Conservation (phyloP, 176 grass and related monocot species). For the Tuctoria greenei region DNA sequence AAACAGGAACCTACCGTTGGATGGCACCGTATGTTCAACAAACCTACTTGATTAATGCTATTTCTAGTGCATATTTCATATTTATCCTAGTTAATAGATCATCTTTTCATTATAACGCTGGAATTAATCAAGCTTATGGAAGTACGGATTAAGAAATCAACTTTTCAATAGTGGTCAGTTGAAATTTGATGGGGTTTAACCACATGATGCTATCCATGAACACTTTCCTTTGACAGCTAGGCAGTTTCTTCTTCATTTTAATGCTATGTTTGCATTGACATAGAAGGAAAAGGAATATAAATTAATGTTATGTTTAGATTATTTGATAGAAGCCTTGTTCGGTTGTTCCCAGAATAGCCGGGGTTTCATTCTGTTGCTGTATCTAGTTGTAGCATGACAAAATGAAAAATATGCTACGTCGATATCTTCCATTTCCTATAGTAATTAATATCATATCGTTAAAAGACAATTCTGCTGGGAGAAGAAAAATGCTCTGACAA, state of each 20-base stretch:
- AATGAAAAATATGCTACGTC: background rate
- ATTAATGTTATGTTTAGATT: background rate
- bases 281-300: no score
- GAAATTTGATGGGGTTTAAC: background rate
- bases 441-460: background rate
- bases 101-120: no score
- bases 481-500: background rate
- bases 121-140: no score
- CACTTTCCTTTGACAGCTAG: background rate
- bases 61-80: no score
- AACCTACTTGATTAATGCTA: no score
- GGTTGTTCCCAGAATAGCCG: background rate
- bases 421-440: background rate
- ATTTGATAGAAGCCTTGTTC: background rate
- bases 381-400: background rate
- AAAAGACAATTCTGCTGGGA: background rate
- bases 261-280: background rate
- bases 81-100: no score
- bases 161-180: no score
- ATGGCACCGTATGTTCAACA: no score
- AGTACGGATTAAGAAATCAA: no score
- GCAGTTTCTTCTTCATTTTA: background rate
- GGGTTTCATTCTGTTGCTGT: background rate
- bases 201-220: background rate
- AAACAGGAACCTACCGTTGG: no score